Base-by-base conservation (phyloP, 2,329 filamentous ascomycete species). In the Fusarium denticulatum region DNA sequence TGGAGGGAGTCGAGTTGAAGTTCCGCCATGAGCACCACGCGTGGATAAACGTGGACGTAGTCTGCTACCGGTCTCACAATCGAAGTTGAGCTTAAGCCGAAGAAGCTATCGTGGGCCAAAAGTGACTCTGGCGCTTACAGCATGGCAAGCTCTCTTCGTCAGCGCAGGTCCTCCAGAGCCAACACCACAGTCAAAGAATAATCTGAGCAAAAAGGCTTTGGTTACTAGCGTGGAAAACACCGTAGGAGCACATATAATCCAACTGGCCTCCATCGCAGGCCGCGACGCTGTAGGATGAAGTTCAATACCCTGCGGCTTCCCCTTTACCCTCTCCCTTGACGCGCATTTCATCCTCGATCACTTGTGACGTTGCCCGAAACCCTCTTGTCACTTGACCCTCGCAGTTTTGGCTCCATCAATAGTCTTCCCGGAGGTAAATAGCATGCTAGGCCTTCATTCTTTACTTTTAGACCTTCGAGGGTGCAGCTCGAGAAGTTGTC, bases 71-170 rank as follows among this genome's bases (percentile, higher is more conserved):
- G 67, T 4, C 67, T 73, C 5, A 24, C 57, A 22, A 14, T 36
- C 8, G 81, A 83, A 69, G 67, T 82, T 13, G 81, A 79, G 6
- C 60, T 73, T 30, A 78, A 82, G 57, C 80, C 81, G 1, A 55
- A 47, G 22, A 62, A 66, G 6, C 43, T 82, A 37, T 56, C 62
- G 12, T 81, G 79, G 74, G 71, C 76, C 11, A 74, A 82, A 37
- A 79, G 81, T 1, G 4, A 79, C 80, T 12, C 76, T 36, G 58
- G 80, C 79, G 7, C 69, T 83, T 32, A 83, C 82, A 10, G 81
- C 82, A 13, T 82, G 77, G 69, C 82, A 83, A 73, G 78, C 78
- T 5, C 65, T 84, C 22, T 82, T 68, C 26, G 69, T 72, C 24
- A 76, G 78, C 16, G 64, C 60, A 14, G 74, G 76, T 4, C 60